Evolutionary conservation across 179 eudicot species (phyloP).

Genomic region (Vitellaria paradoxa): DNA sequence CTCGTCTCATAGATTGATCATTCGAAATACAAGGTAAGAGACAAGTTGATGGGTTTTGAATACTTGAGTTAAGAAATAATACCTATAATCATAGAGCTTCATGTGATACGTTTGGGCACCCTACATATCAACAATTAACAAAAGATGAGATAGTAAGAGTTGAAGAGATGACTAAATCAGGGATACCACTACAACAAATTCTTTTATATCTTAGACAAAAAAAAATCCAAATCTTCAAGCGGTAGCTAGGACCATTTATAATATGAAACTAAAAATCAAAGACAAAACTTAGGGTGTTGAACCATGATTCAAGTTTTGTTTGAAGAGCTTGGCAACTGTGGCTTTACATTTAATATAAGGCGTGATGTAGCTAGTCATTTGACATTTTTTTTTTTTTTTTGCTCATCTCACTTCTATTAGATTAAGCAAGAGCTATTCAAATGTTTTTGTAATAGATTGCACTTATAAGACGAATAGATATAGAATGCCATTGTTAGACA

Average conservation of each 20-base stretch:
- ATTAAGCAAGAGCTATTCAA: background rate
- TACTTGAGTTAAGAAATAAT: background rate
- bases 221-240: background rate
- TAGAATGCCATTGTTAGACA: background rate
- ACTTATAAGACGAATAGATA: background rate
- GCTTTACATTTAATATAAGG: background rate
- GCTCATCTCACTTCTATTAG: background rate
- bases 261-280: background rate
- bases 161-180: background rate
- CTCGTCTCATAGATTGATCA: background rate
- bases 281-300: background rate
- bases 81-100: background rate
- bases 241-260: background rate
- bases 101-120: background rate
- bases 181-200: background rate
- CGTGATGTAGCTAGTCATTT: background rate
- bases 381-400: background rate
- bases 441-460: background rate
- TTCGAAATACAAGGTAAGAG: conserved; percentile 8
- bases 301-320: background rate
- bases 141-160: background rate
- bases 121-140: background rate
- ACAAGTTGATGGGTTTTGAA: background rate
- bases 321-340: background rate
- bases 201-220: background rate